Base-by-base conservation (phyloP, 345 rosid genomes). In the Arabidopsis suecica region DNA sequence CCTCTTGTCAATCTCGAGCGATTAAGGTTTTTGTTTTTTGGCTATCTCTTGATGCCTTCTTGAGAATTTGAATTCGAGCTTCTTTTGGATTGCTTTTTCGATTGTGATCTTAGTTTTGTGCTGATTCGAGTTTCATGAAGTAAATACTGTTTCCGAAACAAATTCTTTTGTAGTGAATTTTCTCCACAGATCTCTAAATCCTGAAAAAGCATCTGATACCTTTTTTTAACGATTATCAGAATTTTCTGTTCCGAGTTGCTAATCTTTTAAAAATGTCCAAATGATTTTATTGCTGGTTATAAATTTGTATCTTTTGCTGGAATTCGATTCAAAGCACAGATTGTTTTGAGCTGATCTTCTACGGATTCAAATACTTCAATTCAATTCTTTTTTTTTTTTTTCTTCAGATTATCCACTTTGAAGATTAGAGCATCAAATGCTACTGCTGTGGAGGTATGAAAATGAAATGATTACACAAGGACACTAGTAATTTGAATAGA, bases 391-490 rank as follows among this genome's bases (percentile, higher is more conserved):
- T 4, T 48, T 4, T 9, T 6, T 36, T 10, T 51, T 6, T 7
- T 73, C 33, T 47, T 71, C 85, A 89, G 98, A 76, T 76, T 87
- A 74, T 71, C 83, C 9, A 59, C 83, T 68, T 79, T 86, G 62
- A 80, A 68, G 70, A 79, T 78, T 23, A 83, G 72, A 80, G 96
- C 94, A 58, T 83, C 88, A 38, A 78, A 91, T 37, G 85, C 94
- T 62, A 71, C 96, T 47, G 86, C 95, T 38, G 64, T 93, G 58
- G 91, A 91, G 98, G 98, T 93, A 83, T 61, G 80, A 69, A 73
- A 25, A 28, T 28, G 4, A 28, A 44, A 13, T 32, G 16, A 65
- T 58, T 76, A 63, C 13, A 50, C 47, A 49, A 59, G 6, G 5
- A 32, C 12, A 18, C 14, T 45, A 68, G 60, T 4, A 25, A 12